Conservation (phyloP, 2,329 filamentous ascomycete species). For the Pseudomassariella vexata region DNA sequence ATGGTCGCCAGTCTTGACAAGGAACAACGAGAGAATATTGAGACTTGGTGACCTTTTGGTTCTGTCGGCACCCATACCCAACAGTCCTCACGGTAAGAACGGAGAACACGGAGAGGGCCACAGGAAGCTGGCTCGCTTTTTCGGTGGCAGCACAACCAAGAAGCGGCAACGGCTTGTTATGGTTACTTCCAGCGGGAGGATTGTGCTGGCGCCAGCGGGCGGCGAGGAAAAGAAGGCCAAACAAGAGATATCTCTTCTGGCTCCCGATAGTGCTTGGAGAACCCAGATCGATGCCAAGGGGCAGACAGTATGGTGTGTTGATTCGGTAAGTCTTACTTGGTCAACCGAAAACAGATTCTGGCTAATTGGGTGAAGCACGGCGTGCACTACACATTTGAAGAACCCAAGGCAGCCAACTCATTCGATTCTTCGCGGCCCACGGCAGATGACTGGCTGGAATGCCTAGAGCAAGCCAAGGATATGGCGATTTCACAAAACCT, state of each 20-base stretch:
- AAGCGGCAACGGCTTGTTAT: constrained; percentile 91
- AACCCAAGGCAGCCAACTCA: constrained; percentile 63
- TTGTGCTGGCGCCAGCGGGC: constrained; percentile 84
- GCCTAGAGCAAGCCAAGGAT: constrained; percentile 79
- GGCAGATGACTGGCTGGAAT: constrained; percentile 89
- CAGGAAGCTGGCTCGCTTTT: constrained; percentile 90
- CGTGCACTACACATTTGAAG: constrained; percentile 89
- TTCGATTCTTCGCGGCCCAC: constrained; percentile 56
- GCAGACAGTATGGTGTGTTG: constrained; percentile 80
- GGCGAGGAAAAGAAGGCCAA: constrained; percentile 96
- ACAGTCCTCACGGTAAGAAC: constrained; percentile 62
- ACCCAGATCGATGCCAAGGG: constrained; percentile 82
- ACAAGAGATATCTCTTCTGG: constrained; percentile 79
- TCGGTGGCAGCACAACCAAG: constrained; percentile 84
- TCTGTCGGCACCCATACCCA: constrained; percentile 68
- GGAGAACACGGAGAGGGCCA: constrained; percentile 67
- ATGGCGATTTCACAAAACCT: constrained; percentile 71
- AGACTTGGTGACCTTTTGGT: constrained; percentile 91
- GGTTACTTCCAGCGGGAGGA: constrained; percentile 85
- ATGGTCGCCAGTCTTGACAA: constrained; percentile 92
- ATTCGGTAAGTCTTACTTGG: constrained; percentile 68
- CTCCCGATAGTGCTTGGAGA: constrained; percentile 70
- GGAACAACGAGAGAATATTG: constrained; percentile 86
- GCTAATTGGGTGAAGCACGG: constrained; percentile 36
- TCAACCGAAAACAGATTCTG: constrained; percentile 48